phyloP scores from a whole-genome alignment of 2,329 filamentous ascomycete species.

The Aspergillus ruber region DNA sequence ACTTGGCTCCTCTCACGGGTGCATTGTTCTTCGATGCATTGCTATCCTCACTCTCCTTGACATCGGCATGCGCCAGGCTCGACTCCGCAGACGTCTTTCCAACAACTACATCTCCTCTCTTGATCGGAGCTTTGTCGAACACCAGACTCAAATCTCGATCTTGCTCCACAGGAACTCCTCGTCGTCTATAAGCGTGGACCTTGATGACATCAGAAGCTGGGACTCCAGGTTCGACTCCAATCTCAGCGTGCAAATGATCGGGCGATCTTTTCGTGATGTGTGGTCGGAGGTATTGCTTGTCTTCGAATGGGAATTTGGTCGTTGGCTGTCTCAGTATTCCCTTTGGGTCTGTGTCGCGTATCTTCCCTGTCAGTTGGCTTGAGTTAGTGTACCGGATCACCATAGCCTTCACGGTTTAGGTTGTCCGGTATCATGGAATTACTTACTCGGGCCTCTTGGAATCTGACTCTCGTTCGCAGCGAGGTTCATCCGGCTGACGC shows the following conservation, averaged over 20 bases:
- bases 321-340: conserved; percentile 9
- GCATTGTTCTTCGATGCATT: neutral
- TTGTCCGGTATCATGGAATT: neutral
- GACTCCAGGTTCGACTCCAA: neutral
- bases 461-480: neutral
- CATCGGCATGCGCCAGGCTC: neutral
- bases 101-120: conserved; percentile 5
- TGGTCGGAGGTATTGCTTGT: neutral
- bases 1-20: neutral
- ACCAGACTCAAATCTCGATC: neutral
- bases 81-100: neutral
- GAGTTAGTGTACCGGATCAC: too few species aligned
- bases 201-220: conserved; percentile 5
- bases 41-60: neutral
- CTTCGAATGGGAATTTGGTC: conserved; percentile 4
- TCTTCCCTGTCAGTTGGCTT: neutral
- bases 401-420: neutral
- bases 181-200: conserved; percentile 4
- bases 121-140: conserved; percentile 2
- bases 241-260: conserved; percentile 2
- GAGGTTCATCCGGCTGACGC: conserved; percentile 2
- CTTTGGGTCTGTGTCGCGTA: neutral
- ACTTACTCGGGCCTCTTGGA: neutral
- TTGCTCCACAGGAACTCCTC: neutral
- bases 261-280: neutral